Base-by-base conservation (phyloP, 2,329 filamentous ascomycete species). In the Orbilia ellipsospora region DNA sequence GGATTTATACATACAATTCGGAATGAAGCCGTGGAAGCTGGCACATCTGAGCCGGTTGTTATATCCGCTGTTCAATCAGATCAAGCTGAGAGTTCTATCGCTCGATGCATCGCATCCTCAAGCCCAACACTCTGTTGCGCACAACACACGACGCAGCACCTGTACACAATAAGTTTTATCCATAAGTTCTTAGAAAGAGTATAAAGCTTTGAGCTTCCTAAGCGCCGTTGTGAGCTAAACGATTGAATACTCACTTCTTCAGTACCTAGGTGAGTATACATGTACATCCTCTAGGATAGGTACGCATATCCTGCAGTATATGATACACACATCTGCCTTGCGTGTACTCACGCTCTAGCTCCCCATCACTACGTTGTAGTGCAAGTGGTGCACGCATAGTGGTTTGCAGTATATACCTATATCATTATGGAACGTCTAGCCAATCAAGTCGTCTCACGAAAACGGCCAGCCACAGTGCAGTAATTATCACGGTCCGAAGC, bases 361-460 rank as follows among this genome's bases (percentile, higher is more conserved):
- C 23, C 13, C 50, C 40, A 23, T 20, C 20, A 23, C 15, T 40
- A 36, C 18, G 31, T 52, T 57, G 51, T 40, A 12, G 28, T 50
- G 10, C 31, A 23, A 23, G 31, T 6, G 31, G 31, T 36, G 6
- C 31, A 10, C 23, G 23, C 23, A 6, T n/a, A 7, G 8, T 10
- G 6, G 31, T 36, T 10, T 36, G 8, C 5, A 36, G 31, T 10
- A 7, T 36, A 10, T 36, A n/a, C n/a, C n/a, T n/a, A n/a, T n/a
- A n/a, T 36, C 5, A 10, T 7, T 63, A 36, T 52, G 52, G 51
- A 61, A 55, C 44, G 1, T 15, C 36, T 13, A 48, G 45, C 61
- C 62, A 74, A 63, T 67, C 55, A 67, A 57, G 26, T 67, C 51
- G 64, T 75, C 64, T 69, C 72, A 75, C 72, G 63, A 69, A 75